phyloP scores from a whole-genome alignment of 345 rosid genomes.

The Euphorbia peplus region DNA sequence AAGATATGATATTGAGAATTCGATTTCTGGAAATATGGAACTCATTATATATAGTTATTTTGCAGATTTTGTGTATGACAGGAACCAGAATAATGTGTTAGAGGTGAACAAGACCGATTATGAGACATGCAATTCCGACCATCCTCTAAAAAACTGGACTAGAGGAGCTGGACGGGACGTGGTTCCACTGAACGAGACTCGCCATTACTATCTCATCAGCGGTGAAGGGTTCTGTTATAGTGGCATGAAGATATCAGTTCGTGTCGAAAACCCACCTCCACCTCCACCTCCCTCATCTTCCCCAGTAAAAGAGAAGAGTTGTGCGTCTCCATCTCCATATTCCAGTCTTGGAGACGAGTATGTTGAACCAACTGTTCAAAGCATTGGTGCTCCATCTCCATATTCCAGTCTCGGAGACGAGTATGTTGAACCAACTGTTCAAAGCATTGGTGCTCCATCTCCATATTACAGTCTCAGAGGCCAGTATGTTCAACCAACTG shows the following conservation, averaged over 20 bases:
- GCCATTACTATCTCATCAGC: constrained; percentile 65
- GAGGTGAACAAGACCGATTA: constrained; percentile 88
- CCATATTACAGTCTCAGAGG: constrained; percentile 28
- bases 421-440: constrained; percentile 39
- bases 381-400: constrained; percentile 40
- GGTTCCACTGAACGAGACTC: constrained; percentile 78
- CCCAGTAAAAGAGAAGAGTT: constrained; percentile 36
- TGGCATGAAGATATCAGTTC: constrained; percentile 73
- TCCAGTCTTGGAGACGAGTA: constrained; percentile 29
- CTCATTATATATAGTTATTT: background rate
- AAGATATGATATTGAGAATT: background rate
- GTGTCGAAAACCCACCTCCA: constrained; percentile 65
- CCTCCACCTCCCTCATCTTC: constrained; percentile 62
- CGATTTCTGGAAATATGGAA: background rate
- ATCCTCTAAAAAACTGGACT: constrained; percentile 77
- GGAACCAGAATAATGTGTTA: constrained; percentile 76
- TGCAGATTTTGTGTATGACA: constrained; percentile 83
- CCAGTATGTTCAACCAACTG: constrained; percentile 39
- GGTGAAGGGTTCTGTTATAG: constrained; percentile 87
- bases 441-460: constrained; percentile 41
- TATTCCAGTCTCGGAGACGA: constrained; percentile 27
- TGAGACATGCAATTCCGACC: constrained; percentile 58
- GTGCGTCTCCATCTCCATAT: constrained; percentile 29
- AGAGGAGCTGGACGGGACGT: constrained; percentile 88
- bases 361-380: constrained; percentile 41